Evolutionary conservation across 352 stramenopile genomes (phyloP).

Genomic region (Phytophthora sojae): DNA sequence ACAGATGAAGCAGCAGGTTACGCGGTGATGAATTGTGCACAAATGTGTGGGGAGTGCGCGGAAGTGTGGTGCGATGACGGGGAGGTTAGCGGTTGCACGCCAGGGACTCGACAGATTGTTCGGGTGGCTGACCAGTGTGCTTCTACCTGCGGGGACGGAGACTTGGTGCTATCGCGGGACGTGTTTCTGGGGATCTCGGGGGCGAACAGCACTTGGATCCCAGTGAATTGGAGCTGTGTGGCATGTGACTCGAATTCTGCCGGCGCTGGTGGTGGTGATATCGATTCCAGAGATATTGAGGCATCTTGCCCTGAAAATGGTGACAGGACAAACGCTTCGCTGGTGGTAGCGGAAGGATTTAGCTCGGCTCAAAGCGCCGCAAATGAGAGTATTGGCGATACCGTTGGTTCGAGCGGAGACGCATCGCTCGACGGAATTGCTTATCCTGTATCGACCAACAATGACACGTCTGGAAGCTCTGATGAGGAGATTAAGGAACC

Average conservation of each 20-base stretch:
- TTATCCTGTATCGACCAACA: conserved; percentile 1
- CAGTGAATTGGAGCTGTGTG: conserved; percentile 37
- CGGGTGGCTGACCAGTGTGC: conserved; percentile 26
- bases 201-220: background rate
- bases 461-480: conserved; percentile 6
- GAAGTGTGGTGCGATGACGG: conserved; percentile 35
- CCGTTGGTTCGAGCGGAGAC: background rate
- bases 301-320: background rate
- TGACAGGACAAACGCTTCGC: background rate
- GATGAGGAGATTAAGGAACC: conserved; percentile 6
- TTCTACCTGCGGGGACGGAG: conserved; percentile 7
- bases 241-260: conserved; percentile 12
- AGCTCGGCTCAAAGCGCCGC: background rate
- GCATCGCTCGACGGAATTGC: conserved; percentile 8
- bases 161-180: conserved; percentile 22
- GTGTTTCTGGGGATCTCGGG: conserved; percentile 9
- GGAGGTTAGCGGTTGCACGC: background rate
- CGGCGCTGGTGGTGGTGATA: background rate
- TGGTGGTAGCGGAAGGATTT: background rate
- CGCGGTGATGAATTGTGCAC: conserved; percentile 23
- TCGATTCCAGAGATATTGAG: background rate
- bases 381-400: background rate
- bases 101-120: conserved; percentile 19
- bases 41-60: conserved; percentile 31
- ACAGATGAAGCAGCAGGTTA: conserved; percentile 3